These are phyloP conservation scores for Mollisiaceae sp. DNA, from an alignment of 2,329 filamentous ascomycete genomes.

Conservation along the genomic window DNA sequence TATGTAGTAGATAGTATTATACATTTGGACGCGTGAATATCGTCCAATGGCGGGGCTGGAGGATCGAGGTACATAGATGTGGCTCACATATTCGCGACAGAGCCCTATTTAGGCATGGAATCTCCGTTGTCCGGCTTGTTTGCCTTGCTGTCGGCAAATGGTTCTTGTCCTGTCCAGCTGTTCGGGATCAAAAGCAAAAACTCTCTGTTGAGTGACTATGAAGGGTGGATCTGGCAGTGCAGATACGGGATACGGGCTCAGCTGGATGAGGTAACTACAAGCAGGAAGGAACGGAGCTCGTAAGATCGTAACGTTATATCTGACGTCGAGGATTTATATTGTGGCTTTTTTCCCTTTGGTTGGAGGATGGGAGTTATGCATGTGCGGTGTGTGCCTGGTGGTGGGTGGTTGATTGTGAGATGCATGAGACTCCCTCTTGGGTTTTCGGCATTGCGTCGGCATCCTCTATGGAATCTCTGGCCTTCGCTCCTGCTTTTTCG, in stretches of 20 bases:
- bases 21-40: neutral
- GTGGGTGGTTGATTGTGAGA: neutral
- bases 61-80: neutral
- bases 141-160: neutral
- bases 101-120: neutral
- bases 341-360: constrained; percentile 7
- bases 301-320: neutral
- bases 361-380: neutral
- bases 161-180: neutral
- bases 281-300: neutral
- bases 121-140: neutral
- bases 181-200: neutral
- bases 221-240: too few species aligned
- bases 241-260: neutral
- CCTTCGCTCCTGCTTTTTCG: neutral
- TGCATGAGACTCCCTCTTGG: too few species aligned
- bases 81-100: neutral
- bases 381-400: neutral
- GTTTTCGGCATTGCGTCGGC: too few species aligned
- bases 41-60: neutral
- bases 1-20: neutral
- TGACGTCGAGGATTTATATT: constrained; percentile 9
- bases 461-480: too few species aligned
- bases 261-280: neutral
- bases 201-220: too few species aligned